Percentiles rank a stretch among this genome's conserved stretches.
Evolutionary conservation across 2,329 filamentous ascomycete genomes (phyloP).

Genomic region (Phoma sp.): DNA sequence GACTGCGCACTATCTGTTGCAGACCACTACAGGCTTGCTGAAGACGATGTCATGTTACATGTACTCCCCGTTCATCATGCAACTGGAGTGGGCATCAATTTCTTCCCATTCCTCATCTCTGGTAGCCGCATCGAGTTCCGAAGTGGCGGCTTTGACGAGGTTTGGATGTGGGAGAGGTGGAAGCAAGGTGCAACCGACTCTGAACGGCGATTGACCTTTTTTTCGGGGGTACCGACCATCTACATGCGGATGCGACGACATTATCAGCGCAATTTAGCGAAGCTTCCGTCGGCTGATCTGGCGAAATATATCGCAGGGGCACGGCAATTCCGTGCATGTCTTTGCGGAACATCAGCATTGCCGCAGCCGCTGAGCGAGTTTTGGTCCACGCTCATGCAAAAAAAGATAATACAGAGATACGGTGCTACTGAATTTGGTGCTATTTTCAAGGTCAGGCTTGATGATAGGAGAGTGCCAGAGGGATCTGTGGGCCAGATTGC

Average conservation of each 20-base stretch:
- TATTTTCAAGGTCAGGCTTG: constrained; percentile 50
- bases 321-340: constrained; percentile 48
- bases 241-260: constrained; percentile 45
- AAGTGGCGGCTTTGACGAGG: constrained; percentile 45
- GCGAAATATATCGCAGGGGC: constrained; percentile 53
- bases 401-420: constrained; percentile 52
- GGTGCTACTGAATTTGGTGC: constrained; percentile 54
- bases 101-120: constrained; percentile 44
- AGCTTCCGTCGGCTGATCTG: constrained; percentile 35
- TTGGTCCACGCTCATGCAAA: constrained; percentile 54
- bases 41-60: constrained; percentile 43
- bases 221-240: constrained; percentile 47
- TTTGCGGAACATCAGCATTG: constrained; percentile 57
- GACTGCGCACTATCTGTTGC: constrained; percentile 41
- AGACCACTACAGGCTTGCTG: constrained; percentile 41
- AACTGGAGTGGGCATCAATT: constrained; percentile 44
- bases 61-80: constrained; percentile 47
- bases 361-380: constrained; percentile 59
- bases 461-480: constrained; percentile 34
- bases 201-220: constrained; percentile 38
- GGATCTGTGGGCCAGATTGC: constrained; percentile 47
- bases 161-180: constrained; percentile 46
- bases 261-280: constrained; percentile 45
- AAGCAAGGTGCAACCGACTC: constrained; percentile 34
- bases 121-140: constrained; percentile 45